Percentiles rank a stretch among this genome's conserved stretches.
Conservation (phyloP, 2,329 filamentous ascomycete species). For the Alternaria postmessia region DNA sequence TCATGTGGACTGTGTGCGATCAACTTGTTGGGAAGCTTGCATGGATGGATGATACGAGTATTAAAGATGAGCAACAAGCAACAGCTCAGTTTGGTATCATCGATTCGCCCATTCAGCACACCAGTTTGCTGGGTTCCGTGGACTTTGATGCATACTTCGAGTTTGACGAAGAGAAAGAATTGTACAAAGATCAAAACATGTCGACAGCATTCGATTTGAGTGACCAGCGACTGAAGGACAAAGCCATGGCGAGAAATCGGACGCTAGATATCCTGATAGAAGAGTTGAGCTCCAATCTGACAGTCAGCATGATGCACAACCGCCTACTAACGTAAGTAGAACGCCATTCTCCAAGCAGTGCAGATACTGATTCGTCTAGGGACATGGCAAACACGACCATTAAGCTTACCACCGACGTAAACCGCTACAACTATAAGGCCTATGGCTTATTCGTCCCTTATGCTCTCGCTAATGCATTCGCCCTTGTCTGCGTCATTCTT, state of each 20-base stretch:
- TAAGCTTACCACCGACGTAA: not conserved
- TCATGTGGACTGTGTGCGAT: conserved; percentile 26
- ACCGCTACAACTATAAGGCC: not conserved
- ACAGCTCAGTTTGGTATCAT: conserved; percentile 1
- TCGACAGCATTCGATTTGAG: not conserved
- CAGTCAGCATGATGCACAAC: conserved; percentile 2
- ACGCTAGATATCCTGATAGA: not conserved
- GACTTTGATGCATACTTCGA: not conserved
- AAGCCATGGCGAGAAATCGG: not conserved
- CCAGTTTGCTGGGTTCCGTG: not conserved
- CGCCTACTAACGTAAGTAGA: not conserved
- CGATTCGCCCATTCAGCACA: not conserved
- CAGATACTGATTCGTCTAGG: not conserved
- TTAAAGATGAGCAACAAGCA: not conserved
- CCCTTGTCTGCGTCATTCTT: conserved; percentile 11
- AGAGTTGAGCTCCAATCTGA: not conserved
- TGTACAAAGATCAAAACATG: conserved; percentile 1
- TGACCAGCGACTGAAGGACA: not conserved
- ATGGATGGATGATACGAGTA: conserved; percentile 13
- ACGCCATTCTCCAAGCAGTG: too few relatives aligned
- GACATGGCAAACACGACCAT: not conserved
- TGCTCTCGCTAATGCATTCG: conserved; percentile 17
- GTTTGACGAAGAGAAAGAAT: not conserved
- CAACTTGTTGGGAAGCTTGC: conserved; percentile 22
- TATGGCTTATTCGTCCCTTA: conserved; percentile 3